Conservation (phyloP, 352 stramenopile species). For the Detonula confervacea region DNA sequence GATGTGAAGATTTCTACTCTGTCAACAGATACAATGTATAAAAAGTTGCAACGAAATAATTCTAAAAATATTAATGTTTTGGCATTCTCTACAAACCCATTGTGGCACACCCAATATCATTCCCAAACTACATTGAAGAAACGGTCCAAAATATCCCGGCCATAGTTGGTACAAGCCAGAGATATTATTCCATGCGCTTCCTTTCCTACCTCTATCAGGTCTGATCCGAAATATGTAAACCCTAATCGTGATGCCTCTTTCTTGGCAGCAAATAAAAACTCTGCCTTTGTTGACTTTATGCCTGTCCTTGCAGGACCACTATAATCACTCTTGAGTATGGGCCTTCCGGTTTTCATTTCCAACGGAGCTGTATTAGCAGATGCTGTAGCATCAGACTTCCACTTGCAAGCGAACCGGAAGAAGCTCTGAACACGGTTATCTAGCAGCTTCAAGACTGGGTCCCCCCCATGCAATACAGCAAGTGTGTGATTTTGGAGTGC, state of each 20-base stretch:
- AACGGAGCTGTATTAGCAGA: conserved; percentile 3
- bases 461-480: conserved; percentile 47
- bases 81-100: too few relatives aligned
- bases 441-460: conserved; percentile 68
- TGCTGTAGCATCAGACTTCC: conserved; percentile 9
- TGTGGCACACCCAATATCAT: background rate
- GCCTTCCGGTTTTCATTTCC: conserved; percentile 51
- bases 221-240: conserved; percentile 39
- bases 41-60: too few relatives aligned
- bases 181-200: conserved; percentile 35
- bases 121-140: conserved; percentile 16
- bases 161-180: conserved; percentile 43
- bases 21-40: too few relatives aligned
- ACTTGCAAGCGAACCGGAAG: conserved; percentile 54
- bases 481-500: conserved; percentile 45
- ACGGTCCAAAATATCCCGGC: conserved; percentile 43
- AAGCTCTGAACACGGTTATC: conserved; percentile 58
- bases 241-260: conserved; percentile 47
- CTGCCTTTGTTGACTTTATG: conserved; percentile 43
- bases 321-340: conserved; percentile 6
- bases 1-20: too few relatives aligned
- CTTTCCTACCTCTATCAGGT: conserved; percentile 44
- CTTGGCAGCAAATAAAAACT: conserved; percentile 38
- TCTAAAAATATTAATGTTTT: too few relatives aligned
- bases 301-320: background rate